These are phyloP conservation scores for Pyrenochaeta sp. DNA, from an alignment of 2,329 filamentous ascomycete genomes.

Conservation along the genomic window DNA sequence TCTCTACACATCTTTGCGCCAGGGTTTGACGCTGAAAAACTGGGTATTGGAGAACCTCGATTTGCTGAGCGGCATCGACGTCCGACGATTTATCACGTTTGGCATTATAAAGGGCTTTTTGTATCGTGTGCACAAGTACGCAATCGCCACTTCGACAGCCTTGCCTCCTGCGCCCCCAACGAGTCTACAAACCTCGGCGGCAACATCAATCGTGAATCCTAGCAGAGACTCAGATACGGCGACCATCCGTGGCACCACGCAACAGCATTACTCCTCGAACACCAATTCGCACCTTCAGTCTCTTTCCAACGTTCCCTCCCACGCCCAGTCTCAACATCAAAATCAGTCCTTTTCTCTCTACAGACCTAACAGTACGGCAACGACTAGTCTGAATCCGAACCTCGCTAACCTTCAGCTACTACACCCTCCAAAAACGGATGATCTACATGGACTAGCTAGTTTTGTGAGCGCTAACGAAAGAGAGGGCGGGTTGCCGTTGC, in stretches of 20 bases:
- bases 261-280: constrained; percentile 10
- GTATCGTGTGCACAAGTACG: constrained; percentile 92
- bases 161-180: constrained; percentile 39
- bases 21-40: constrained; percentile 83
- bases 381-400: constrained; percentile 14
- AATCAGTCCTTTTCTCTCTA: constrained; percentile 29
- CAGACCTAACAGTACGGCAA: constrained; percentile 27
- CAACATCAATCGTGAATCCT: constrained; percentile 21
- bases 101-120: constrained; percentile 94
- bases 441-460: constrained; percentile 18
- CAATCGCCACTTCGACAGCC: constrained; percentile 61
- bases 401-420: constrained; percentile 7
- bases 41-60: constrained; percentile 83
- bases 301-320: constrained; percentile 13
- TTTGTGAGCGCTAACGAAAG: constrained; percentile 24
- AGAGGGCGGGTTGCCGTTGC: constrained; percentile 57
- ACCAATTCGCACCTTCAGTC: constrained; percentile 9
- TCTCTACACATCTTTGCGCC: constrained; percentile 84
- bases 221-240: constrained; percentile 28
- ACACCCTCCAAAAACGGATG: constrained; percentile 15
- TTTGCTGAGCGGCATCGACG: constrained; percentile 79
- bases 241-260: constrained; percentile 25
- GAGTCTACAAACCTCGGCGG: constrained; percentile 31
- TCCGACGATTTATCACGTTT: constrained; percentile 92
- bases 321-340: constrained; percentile 20